phyloP scores from a whole-genome alignment of 2,329 filamentous ascomycete genomes.

The Trichoderma aggressivum region DNA sequence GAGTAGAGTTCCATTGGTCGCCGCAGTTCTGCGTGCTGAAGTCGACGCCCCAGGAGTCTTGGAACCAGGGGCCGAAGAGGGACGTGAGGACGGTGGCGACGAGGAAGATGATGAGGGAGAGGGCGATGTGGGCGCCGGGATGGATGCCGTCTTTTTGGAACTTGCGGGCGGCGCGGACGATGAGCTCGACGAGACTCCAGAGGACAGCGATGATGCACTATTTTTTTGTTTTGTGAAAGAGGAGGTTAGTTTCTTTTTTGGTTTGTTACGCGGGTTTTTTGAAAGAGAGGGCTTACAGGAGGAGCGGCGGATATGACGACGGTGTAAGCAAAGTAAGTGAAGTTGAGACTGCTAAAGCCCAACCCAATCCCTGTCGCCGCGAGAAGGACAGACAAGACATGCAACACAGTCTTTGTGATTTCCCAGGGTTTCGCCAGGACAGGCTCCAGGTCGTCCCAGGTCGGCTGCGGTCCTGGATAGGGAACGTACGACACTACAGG shows the following conservation, averaged over 20 bases:
- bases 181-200: conserved; percentile 39
- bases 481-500: background rate
- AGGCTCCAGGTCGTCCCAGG: background rate
- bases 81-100: conserved; percentile 28
- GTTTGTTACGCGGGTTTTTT: background rate
- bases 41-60: conserved; percentile 16
- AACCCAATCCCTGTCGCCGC: background rate
- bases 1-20: background rate
- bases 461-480: background rate
- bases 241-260: background rate
- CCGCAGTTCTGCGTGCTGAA: background rate
- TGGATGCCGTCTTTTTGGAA: conserved; percentile 36
- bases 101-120: conserved; percentile 43
- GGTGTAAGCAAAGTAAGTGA: background rate
- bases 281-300: background rate
- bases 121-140: conserved; percentile 42
- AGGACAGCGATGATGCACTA: conserved; percentile 37
- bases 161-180: conserved; percentile 34
- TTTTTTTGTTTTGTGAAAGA: background rate
- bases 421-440: background rate
- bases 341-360: background rate
- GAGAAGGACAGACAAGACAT: background rate
- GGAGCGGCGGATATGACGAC: background rate
- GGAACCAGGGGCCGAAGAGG: conserved; percentile 23
- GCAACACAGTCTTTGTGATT: background rate